phyloP scores from a whole-genome alignment of 2,329 filamentous ascomycete species.

The Epichloe typhina region DNA sequence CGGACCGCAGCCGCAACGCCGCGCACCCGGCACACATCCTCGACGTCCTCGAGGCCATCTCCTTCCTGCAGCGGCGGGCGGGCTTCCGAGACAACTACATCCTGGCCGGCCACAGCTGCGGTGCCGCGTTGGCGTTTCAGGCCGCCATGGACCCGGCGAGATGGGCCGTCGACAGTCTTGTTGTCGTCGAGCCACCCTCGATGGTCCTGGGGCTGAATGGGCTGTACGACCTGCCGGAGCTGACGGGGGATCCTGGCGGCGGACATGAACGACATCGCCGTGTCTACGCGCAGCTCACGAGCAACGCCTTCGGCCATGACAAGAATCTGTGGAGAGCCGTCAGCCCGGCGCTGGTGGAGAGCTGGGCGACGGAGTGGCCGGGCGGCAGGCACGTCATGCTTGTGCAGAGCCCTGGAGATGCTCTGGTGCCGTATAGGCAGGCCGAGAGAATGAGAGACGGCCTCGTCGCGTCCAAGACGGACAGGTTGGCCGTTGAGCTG shows the following conservation, averaged over 20 bases:
- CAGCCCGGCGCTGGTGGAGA: constrained; percentile 21
- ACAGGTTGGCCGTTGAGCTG: not conserved
- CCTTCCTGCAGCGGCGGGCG: constrained; percentile 29
- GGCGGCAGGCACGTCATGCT: constrained; percentile 5
- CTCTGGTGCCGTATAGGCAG: constrained; percentile 6
- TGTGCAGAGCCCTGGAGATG: constrained; percentile 6
- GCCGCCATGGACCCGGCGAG: constrained; percentile 16
- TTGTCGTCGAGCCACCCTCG: constrained; percentile 7
- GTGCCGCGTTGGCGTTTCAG: constrained; percentile 40
- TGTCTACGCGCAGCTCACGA: constrained; percentile 30
- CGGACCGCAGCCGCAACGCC: constrained; percentile 23
- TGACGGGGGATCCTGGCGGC: constrained; percentile 20
- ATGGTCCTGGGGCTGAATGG: constrained; percentile 36
- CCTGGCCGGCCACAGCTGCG: constrained; percentile 43
- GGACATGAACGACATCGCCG: constrained; percentile 13
- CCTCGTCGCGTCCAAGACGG: not conserved
- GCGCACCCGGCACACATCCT: constrained; percentile 40
- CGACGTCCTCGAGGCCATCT: constrained; percentile 35
- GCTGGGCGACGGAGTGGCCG: constrained; percentile 6
- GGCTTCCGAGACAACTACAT: constrained; percentile 31
- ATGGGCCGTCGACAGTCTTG: constrained; percentile 3
- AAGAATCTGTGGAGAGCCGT: constrained; percentile 23
- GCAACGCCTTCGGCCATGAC: constrained; percentile 32
- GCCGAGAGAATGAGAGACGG: constrained; percentile 4
- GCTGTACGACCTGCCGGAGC: constrained; percentile 32